Evolutionary conservation across 169 alveolate species (phyloP).

Genomic region (Babesia divergens): DNA sequence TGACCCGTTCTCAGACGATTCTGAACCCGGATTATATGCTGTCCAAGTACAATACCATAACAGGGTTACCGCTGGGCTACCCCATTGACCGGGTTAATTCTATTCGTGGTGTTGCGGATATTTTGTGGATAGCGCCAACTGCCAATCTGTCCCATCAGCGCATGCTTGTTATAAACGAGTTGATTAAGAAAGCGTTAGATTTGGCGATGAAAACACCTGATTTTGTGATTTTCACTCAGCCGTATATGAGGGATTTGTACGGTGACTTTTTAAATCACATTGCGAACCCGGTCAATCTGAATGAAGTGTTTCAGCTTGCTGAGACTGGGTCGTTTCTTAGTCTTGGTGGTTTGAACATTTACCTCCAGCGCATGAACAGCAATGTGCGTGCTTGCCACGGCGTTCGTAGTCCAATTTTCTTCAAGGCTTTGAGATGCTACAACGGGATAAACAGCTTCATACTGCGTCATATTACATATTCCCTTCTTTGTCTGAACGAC

Average conservation of each 20-base stretch:
- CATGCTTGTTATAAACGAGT: neutral
- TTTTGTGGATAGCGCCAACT: neutral
- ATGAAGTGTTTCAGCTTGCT: neutral
- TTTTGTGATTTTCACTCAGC: slow-evolving; percentile 6
- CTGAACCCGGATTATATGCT: neutral
- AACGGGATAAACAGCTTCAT: neutral
- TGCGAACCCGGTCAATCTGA: slow-evolving; percentile 17
- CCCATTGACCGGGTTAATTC: slow-evolving; percentile 6
- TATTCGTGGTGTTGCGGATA: neutral
- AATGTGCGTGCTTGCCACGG: slow-evolving; percentile 31
- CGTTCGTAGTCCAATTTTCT: neutral
- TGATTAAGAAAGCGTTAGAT: neutral
- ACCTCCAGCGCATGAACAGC: neutral
- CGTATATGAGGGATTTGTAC: neutral
- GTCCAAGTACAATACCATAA: slow-evolving; percentile 5
- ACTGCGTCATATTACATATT: neutral
- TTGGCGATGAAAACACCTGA: neutral
- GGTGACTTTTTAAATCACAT: slow-evolving; percentile 21
- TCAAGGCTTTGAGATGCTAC: slow-evolving; percentile 3
- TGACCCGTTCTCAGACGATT: neutral
- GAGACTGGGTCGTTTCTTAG: neutral
- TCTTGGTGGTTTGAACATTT: neutral
- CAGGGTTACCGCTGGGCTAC: slow-evolving; percentile 3
- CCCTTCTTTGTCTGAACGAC: slow-evolving; percentile 3
- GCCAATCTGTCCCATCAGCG: neutral